Percentiles rank a stretch among this genome's conserved stretches.
These are phyloP conservation scores for Lactifluus rugatus DNA, from an alignment of 768 basidiomycete genomes.

Conservation along the genomic window DNA sequence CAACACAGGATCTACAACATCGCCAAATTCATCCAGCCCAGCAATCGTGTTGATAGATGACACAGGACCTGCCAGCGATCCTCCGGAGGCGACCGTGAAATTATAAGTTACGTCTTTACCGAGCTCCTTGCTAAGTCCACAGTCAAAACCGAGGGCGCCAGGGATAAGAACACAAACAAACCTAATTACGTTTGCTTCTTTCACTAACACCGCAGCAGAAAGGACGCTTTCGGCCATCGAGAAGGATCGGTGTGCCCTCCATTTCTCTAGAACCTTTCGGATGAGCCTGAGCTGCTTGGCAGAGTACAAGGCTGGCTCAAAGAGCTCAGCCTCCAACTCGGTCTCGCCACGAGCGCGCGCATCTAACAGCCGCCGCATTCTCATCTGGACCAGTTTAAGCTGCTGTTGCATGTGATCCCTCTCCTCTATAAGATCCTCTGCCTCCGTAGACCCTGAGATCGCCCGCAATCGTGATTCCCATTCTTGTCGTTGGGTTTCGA, in stretches of 20 bases:
- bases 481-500: conserved; percentile 42
- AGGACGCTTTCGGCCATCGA: conserved; percentile 89
- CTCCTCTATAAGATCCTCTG: conserved; percentile 80
- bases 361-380: conserved; percentile 75
- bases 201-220: conserved; percentile 73
- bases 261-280: conserved; percentile 71
- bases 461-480: conserved; percentile 51
- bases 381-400: conserved; percentile 64
- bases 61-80: conserved; percentile 63
- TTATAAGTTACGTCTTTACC: conserved; percentile 85
- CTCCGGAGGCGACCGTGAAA: conserved; percentile 82
- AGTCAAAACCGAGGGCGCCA: conserved; percentile 8
- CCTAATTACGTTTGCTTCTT: conserved; percentile 95
- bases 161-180: conserved; percentile 31
- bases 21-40: conserved; percentile 85
- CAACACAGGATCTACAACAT: conserved; percentile 77
- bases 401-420: conserved; percentile 92
- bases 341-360: conserved; percentile 69
- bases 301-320: conserved; percentile 77
- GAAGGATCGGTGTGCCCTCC: conserved; percentile 78
- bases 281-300: conserved; percentile 77
- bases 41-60: conserved; percentile 82
- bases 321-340: conserved; percentile 49
- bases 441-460: conserved; percentile 61
- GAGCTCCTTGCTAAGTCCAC: conserved; percentile 60